phyloP scores from a whole-genome alignment of 371 early-diverging fungal species.

The Mortierella sp. region DNA sequence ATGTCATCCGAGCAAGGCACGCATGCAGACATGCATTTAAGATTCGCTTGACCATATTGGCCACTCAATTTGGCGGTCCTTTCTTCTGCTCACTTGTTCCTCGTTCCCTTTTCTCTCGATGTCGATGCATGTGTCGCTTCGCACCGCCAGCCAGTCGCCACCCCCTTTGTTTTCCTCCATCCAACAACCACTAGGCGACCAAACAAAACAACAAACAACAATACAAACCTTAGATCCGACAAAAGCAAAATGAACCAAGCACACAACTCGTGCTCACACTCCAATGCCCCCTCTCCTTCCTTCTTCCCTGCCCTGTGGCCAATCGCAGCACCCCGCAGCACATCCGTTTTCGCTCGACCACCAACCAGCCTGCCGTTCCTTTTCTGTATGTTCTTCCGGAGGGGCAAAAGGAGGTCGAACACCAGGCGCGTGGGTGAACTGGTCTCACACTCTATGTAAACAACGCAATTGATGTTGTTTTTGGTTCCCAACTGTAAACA shows the following conservation, averaged over 20 bases:
- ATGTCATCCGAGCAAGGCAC: neutral
- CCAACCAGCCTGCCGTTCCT: neutral
- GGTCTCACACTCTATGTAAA: neutral
- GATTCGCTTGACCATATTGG: neutral
- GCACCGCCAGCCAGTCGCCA: too few species aligned
- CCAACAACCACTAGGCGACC: neutral
- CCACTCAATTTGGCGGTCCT: neutral
- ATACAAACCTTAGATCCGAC: neutral
- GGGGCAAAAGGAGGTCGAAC: neutral
- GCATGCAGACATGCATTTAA: neutral
- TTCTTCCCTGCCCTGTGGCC: neutral
- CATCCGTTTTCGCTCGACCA: constrained; percentile 4
- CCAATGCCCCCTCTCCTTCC: neutral
- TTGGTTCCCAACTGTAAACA: too few species aligned
- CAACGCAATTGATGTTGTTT: too few species aligned
- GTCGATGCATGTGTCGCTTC: neutral
- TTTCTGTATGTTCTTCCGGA: neutral
- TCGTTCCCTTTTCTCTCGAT: too few species aligned
- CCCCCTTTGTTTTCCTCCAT: too few species aligned
- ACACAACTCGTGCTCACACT: neutral
- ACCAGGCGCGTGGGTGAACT: neutral
- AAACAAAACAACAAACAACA: neutral
- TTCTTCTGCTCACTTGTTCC: too few species aligned
- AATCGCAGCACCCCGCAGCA: neutral
- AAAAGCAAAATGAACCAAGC: neutral